A percentile compares a stretch with the other conserved stretches of the same genome.
phyloP scores from a whole-genome alignment of 2,329 filamentous ascomycete genomes.

The Colletotrichum sp. region DNA sequence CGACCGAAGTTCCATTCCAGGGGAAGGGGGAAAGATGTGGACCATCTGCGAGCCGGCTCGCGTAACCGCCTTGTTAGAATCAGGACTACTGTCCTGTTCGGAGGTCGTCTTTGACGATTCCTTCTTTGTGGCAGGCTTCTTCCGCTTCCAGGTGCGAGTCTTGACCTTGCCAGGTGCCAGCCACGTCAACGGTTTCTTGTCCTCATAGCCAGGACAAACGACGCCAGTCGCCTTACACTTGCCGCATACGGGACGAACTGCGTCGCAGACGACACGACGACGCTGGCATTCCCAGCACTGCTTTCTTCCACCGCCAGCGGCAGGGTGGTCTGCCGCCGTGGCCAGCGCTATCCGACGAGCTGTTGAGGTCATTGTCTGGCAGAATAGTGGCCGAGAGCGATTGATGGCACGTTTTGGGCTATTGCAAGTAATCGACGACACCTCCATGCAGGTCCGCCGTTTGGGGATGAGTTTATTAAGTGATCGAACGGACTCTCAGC shows the following conservation, averaged over 20 bases:
- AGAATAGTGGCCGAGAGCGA: rapidly evolving
- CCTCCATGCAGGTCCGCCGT: neutral
- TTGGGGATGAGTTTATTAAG: neutral
- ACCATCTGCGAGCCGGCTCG: neutral
- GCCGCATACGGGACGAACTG: slow-evolving; percentile 37
- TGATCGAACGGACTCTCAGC: neutral
- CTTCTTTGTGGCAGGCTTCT: neutral
- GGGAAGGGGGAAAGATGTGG: neutral
- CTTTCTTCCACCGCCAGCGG: neutral
- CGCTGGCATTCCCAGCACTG: slow-evolving; percentile 48
- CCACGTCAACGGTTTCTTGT: slow-evolving; percentile 41
- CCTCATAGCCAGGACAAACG: slow-evolving; percentile 43
- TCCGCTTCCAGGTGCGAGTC: slow-evolving; percentile 27
- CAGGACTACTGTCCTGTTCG: neutral
- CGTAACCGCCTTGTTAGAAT: neutral
- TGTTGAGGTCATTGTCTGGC: neutral
- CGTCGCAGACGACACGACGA: slow-evolving; percentile 43
- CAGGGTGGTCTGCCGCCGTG: neutral
- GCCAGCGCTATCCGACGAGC: neutral
- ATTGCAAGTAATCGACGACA: neutral
- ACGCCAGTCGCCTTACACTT: slow-evolving; percentile 36
- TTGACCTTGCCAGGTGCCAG: slow-evolving; percentile 39
- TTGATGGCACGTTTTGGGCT: neutral
- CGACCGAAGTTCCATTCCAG: neutral
- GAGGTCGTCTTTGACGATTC: neutral